Conservation (phyloP, 148 eudicot species). For the Vaccinium darrowii region DNA sequence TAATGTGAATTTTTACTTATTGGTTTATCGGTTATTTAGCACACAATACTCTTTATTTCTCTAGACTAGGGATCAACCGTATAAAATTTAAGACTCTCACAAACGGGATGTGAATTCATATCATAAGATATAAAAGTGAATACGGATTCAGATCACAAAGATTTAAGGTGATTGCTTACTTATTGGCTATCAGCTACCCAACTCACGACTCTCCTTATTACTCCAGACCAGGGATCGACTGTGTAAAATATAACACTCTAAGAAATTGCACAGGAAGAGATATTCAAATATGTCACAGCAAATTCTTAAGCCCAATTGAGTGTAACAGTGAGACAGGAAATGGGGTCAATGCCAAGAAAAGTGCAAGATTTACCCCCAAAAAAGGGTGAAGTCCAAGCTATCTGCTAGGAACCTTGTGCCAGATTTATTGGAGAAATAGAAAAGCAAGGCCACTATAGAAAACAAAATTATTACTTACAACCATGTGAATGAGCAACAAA, state of each 20-base stretch:
- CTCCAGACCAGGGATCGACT: not conserved
- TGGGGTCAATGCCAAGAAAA: not conserved
- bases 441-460: not conserved
- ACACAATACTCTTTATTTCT: not conserved
- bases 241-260: not conserved
- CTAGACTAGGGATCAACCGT: not conserved
- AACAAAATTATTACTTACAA: not conserved
- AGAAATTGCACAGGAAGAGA: not conserved
- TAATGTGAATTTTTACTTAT: not conserved
- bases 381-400: slow-evolving; percentile 9
- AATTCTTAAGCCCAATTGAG: not conserved
- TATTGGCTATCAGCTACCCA: not conserved
- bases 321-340: not conserved
- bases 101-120: not conserved
- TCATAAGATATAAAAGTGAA: not conserved
- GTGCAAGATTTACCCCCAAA: not conserved
- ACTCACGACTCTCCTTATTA: not conserved
- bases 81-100: not conserved
- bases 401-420: slow-evolving; percentile 10
- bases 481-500: not conserved
- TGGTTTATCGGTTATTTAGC: not conserved
- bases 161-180: not conserved
- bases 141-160: no score
- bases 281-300: not conserved
- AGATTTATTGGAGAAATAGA: not conserved